Conservation (phyloP, 192 early-diverging fungal species). For the Lobosporangium transversale region DNA sequence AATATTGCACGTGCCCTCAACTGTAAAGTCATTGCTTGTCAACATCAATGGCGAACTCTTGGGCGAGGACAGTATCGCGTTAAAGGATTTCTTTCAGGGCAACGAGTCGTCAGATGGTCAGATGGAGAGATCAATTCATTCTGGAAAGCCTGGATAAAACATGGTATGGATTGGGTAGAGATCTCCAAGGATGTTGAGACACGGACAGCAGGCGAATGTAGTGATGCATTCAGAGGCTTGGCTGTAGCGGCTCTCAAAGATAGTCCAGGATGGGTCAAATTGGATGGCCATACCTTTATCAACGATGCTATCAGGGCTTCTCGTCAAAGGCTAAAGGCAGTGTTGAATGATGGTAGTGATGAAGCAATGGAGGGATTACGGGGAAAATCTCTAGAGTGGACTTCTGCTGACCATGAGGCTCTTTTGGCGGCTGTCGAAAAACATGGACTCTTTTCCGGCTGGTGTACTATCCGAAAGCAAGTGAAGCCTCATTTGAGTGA, state of each 20-base stretch:
- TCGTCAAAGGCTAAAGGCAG: neutral
- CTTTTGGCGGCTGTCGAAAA: slow-evolving; percentile 34
- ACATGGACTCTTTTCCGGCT: slow-evolving; percentile 39
- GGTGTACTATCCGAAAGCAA: slow-evolving; percentile 21
- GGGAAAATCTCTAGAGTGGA: slow-evolving; percentile 20
- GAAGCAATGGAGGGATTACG: neutral
- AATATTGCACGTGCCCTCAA: slow-evolving; percentile 8
- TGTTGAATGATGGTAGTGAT: neutral
- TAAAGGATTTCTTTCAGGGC: slow-evolving; percentile 1
- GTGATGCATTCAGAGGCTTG: neutral
- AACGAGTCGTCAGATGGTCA: neutral
- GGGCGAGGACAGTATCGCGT: slow-evolving; percentile 27
- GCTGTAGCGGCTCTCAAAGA: slow-evolving; percentile 18
- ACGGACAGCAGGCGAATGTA: neutral
- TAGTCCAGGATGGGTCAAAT: slow-evolving; percentile 33
- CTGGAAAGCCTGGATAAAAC: slow-evolving; percentile 21
- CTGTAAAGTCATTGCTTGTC: slow-evolving; percentile 13
- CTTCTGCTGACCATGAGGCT: slow-evolving; percentile 17
- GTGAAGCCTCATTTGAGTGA: slow-evolving; percentile 31
- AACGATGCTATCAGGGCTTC: slow-evolving; percentile 2
- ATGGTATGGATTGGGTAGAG: neutral
- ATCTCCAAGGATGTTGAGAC: slow-evolving; percentile 3
- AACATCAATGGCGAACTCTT: slow-evolving; percentile 33
- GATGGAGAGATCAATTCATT: slow-evolving; percentile 14
- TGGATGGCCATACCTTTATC: slow-evolving; percentile 27